Base-by-base conservation (phyloP, 768 basidiomycete species). In the Kwoniella newhampshirensis region DNA sequence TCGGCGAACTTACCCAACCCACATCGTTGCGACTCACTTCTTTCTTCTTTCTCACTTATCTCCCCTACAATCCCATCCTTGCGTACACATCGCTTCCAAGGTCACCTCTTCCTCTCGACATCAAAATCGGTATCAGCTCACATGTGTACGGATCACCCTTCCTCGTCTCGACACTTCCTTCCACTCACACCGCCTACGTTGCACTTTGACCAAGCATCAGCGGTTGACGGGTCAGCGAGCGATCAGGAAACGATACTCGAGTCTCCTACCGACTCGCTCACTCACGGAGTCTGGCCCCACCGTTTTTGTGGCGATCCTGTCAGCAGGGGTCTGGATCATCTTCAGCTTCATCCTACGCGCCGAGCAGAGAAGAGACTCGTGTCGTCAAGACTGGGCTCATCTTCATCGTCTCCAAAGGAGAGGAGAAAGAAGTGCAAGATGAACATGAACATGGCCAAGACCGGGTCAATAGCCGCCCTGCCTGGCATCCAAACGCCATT, bases 401-500 rank as follows among this genome's bases (percentile, higher is more conserved):
- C 56, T 25, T 25, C 56, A 18, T 39, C 36, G 5, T 45, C 57
- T 12, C 47, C 54, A 21, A 26, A 23, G 1, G 18, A 20, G 9
- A 39, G 37, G 44, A 23, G n/a, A 12, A 53, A 28, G 37, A 62
- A 54, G 57, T 21, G 15, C 37, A 54, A 54, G 46, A 62, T 59
- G 59, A 60, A 66, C 35, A 70, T 70, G 68, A 56, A 65, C 39
- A 67, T 70, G 63, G 66, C 68, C 13, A 25, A 47, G 35, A 37
- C 53, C 43, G 66, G 65, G 2, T 51, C 63, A 3, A 30, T 57
- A 25, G 63, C 68, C 18, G 63, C 63, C 2, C 27, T 44, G 42
- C 53, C 68, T 20, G 64, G 63, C 9, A 43, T 59, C 17, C 54
- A 67, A 25, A 70, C 68, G 4, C 68, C 68, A 9, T 52, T 70